Conservation (phyloP, 148 eudicot species). For the Fagopyrum homotropicum region DNA sequence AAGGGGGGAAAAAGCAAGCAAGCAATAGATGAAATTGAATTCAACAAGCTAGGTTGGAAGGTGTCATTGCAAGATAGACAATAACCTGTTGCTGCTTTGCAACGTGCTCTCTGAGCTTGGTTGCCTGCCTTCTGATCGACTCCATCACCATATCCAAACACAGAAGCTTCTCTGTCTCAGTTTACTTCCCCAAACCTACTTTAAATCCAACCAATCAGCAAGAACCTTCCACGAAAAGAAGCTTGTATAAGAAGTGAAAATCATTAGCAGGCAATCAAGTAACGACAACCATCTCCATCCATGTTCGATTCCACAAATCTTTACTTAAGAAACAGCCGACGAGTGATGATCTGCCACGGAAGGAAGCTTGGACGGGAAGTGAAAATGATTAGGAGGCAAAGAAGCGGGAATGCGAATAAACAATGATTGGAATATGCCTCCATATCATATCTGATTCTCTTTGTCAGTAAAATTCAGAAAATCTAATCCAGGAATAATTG, state of each 20-base stretch:
- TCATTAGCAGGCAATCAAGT: not conserved
- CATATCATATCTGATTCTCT: too few species aligned
- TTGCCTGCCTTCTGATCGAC: conserved; percentile 77
- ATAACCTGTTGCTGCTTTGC: conserved; percentile 79
- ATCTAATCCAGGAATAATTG: too few species aligned
- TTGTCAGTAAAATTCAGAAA: too few species aligned
- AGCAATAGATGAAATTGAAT: too few species aligned
- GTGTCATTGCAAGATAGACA: not conserved
- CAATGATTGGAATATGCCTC: not conserved
- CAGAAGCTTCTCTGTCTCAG: not conserved
- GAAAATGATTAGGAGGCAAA: not conserved
- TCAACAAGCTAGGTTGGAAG: too few species aligned
- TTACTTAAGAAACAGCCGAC: not conserved
- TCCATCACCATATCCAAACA: conserved; percentile 33
- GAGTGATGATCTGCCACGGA: not conserved
- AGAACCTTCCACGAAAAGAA: not conserved
- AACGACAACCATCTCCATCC: too few species aligned
- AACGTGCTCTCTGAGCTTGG: conserved; percentile 73
- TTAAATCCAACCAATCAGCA: not conserved
- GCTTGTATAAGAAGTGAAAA: not conserved
- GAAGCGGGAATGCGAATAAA: not conserved
- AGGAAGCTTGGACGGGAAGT: not conserved
- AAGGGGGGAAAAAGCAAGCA: too few species aligned
- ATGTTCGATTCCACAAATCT: too few species aligned
- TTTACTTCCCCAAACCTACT: not conserved